Percentiles rank a stretch among this genome's conserved stretches.
These are phyloP conservation scores for Pueraria montana DNA, from an alignment of 306 rosid genomes.

Conservation along the genomic window DNA sequence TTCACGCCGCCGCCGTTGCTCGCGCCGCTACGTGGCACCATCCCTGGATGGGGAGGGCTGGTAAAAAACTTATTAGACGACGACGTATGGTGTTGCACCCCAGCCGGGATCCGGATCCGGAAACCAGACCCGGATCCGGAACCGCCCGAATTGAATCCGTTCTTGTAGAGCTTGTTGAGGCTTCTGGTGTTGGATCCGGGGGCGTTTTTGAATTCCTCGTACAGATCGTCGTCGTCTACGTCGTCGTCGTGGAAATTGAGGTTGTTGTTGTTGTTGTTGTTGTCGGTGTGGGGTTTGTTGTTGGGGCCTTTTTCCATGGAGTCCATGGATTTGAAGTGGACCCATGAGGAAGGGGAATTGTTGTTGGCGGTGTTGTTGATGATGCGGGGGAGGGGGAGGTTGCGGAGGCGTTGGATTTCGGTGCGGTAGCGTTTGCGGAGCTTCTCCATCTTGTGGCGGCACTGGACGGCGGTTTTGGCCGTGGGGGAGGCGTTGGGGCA, in stretches of 20 bases:
- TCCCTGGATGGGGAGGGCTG: background rate
- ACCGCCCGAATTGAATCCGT: conserved; percentile 51
- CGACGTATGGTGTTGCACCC: conserved; percentile 53
- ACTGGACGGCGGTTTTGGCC: conserved; percentile 91
- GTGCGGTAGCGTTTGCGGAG: conserved; percentile 91
- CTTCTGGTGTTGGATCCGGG: conserved; percentile 62
- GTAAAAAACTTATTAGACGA: conserved; percentile 52
- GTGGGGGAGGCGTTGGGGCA: conserved; percentile 81
- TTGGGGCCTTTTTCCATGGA: conserved; percentile 89
- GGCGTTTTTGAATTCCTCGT: conserved; percentile 71
- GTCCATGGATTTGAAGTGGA: conserved; percentile 92
- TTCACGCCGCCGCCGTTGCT: conserved; percentile 18
- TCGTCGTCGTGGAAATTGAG: conserved; percentile 46
- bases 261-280: conserved; percentile 9
- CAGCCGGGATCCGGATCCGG: conserved; percentile 85
- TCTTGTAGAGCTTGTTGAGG: conserved; percentile 70
- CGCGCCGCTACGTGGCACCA: background rate
- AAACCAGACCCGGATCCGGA: conserved; percentile 74
- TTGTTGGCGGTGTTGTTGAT: background rate
- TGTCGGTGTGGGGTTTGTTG: conserved; percentile 37
- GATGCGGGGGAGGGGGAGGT: conserved; percentile 68
- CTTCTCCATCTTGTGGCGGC: conserved; percentile 98
- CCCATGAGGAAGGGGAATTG: conserved; percentile 69
- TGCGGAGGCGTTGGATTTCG: conserved; percentile 81
- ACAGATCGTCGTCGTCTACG: conserved; percentile 67